Percentiles rank a stretch among this genome's conserved stretches.
Evolutionary conservation across 805 yeast species (phyloP).

Genomic region (Cyberlindnera mycetangii): DNA sequence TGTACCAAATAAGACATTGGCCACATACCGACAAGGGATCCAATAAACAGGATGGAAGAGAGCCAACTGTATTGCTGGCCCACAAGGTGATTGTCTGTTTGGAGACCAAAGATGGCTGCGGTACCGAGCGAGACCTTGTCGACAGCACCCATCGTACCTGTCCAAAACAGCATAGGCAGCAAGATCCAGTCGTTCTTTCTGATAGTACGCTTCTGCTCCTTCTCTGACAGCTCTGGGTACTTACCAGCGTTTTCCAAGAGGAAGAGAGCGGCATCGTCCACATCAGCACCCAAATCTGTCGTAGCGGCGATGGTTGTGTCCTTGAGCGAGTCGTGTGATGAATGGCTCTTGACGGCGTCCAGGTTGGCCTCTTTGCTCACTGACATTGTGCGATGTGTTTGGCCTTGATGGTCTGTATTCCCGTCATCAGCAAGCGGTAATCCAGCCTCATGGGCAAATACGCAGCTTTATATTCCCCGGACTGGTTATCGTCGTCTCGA

Average conservation of each 20-base stretch:
- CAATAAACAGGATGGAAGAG: conserved; percentile 39
- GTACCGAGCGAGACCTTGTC: conserved; percentile 43
- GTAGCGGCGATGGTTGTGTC: conserved; percentile 5
- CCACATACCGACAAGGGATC: conserved; percentile 42
- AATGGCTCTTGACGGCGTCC: conserved; percentile 11
- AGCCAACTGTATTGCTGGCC: conserved; percentile 42
- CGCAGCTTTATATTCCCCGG: conserved; percentile 1
- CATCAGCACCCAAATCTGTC: conserved; percentile 3
- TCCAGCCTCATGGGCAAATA: not conserved
- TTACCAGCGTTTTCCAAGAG: conserved; percentile 24
- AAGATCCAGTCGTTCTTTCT: conserved; percentile 38
- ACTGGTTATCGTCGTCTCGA: not conserved
- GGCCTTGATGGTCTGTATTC: not conserved
- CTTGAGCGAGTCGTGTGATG: conserved; percentile 9
- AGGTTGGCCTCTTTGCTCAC: conserved; percentile 4
- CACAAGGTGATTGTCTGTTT: conserved; percentile 36
- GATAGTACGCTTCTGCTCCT: conserved; percentile 32
- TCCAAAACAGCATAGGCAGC: conserved; percentile 35
- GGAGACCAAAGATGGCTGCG: conserved; percentile 46
- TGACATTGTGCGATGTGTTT: not conserved
- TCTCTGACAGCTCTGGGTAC: conserved; percentile 26
- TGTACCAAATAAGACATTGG: conserved; percentile 31
- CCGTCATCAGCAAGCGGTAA: not conserved
- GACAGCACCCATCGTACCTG: conserved; percentile 38
- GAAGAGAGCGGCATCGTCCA: conserved; percentile 29